Evolutionary conservation across 1,139 yeast genomes (phyloP).

Genomic region (Blastobotrys capitulatus): DNA sequence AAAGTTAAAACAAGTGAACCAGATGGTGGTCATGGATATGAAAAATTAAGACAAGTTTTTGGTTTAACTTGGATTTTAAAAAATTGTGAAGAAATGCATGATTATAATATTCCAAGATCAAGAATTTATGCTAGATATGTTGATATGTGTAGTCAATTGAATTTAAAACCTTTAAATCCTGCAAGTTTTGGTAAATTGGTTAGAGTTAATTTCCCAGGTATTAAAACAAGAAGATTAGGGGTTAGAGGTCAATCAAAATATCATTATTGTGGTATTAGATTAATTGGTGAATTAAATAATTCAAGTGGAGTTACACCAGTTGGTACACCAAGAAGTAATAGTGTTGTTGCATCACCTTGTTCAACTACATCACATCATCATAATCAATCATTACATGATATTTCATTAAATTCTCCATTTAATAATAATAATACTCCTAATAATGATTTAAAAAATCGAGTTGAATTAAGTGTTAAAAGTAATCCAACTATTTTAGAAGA

Average conservation of each 20-base stretch:
- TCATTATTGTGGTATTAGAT: constrained; percentile 80
- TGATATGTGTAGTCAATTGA: constrained; percentile 61
- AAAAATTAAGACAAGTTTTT: constrained; percentile 67
- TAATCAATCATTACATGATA: neutral
- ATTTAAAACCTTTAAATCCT: constrained; percentile 69
- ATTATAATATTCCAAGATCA: constrained; percentile 79
- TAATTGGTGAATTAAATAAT: constrained; percentile 45
- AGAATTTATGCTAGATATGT: constrained; percentile 78
- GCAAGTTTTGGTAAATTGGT: constrained; percentile 87
- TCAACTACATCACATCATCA: neutral
- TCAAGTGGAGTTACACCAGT: constrained; percentile 28
- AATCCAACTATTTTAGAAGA: neutral
- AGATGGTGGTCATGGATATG: constrained; percentile 35
- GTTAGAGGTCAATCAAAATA: constrained; percentile 85
- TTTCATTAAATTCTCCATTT: constrained; percentile 1
- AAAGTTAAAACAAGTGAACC: constrained; percentile 46
- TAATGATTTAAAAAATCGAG: neutral
- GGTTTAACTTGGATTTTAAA: constrained; percentile 78
- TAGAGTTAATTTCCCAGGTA: constrained; percentile 62
- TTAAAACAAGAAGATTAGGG: constrained; percentile 81
- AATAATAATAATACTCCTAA: neutral
- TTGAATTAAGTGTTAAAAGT: constrained; percentile 6
- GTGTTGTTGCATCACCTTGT: neutral
- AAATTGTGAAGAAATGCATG: constrained; percentile 57
- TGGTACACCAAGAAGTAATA: constrained; percentile 25